Evolutionary conservation across 2,329 filamentous ascomycete genomes (phyloP).

Genomic region (Trichoderma sp.): DNA sequence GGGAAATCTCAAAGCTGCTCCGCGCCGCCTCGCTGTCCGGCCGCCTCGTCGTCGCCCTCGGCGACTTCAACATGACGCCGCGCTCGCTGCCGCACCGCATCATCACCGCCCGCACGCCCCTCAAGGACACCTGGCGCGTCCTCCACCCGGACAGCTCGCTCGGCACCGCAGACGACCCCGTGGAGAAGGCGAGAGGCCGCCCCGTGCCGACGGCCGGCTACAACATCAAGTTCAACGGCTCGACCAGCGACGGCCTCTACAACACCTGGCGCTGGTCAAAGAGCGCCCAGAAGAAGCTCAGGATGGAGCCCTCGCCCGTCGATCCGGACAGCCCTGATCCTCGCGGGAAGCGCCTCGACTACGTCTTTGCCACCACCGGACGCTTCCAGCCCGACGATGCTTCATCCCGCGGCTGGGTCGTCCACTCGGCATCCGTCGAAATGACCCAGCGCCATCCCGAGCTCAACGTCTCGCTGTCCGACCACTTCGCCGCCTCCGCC

Average conservation of each 20-base stretch:
- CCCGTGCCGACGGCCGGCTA: conserved; percentile 74
- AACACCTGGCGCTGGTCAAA: conserved; percentile 95
- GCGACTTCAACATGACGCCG: conserved; percentile 98
- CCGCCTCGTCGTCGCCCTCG: conserved; percentile 80
- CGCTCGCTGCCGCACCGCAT: conserved; percentile 80
- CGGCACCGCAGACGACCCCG: conserved; percentile 67
- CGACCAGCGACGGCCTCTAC: conserved; percentile 79
- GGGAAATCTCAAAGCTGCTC: conserved; percentile 91
- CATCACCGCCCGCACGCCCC: conserved; percentile 74
- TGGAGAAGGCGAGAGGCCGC: conserved; percentile 65
- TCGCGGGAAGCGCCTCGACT: conserved; percentile 85
- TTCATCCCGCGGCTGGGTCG: conserved; percentile 58
- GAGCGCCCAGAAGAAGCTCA: conserved; percentile 65
- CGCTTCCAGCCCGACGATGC: conserved; percentile 25
- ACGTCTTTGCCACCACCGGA: conserved; percentile 78
- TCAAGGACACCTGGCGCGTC: conserved; percentile 82
- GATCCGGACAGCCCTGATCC: conserved; percentile 68
- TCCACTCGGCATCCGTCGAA: conserved; percentile 70
- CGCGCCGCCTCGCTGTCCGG: conserved; percentile 77
- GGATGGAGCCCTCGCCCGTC: conserved; percentile 58
- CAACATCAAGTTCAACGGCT: conserved; percentile 79
- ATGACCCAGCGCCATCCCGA: conserved; percentile 81
- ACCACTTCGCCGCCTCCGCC: conserved; percentile 90
- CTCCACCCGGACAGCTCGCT: conserved; percentile 82
- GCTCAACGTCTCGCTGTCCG: conserved; percentile 82